Percentiles rank a stretch among this genome's conserved stretches.
Conservation (phyloP, 2,329 filamentous ascomycete species). For the Penicillium decumbens region DNA sequence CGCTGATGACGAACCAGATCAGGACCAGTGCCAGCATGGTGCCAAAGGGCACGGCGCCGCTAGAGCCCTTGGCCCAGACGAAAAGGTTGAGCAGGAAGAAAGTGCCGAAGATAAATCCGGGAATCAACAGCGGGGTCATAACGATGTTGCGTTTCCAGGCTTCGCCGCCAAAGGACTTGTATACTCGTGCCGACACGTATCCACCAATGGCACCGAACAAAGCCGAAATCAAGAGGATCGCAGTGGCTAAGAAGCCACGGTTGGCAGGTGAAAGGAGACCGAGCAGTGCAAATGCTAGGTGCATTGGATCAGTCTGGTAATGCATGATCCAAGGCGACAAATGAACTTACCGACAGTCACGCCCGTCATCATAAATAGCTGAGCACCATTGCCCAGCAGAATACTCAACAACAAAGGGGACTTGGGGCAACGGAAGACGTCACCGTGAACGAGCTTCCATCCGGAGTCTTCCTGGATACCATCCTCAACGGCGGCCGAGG, state of each 20-base stretch:
- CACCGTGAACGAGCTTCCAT: constrained; percentile 97
- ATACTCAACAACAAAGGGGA: constrained; percentile 80
- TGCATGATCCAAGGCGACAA: background rate
- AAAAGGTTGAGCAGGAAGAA: constrained; percentile 97
- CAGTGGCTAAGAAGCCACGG: constrained; percentile 85
- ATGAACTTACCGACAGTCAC: constrained; percentile 65
- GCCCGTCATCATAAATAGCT: constrained; percentile 96
- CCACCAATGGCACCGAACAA: constrained; percentile 88
- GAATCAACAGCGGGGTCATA: constrained; percentile 79
- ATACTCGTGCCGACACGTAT: constrained; percentile 82
- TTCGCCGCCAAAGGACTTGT: constrained; percentile 90
- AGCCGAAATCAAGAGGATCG: constrained; percentile 90
- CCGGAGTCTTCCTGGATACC: constrained; percentile 96
- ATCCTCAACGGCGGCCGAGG: constrained; percentile 70
- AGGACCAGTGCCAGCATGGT: constrained; percentile 91
- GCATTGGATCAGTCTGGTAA: constrained; percentile 11
- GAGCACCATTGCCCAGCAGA: constrained; percentile 85
- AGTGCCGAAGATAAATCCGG: constrained; percentile 73
- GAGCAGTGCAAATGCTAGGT: constrained; percentile 71
- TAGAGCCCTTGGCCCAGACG: constrained; percentile 88
- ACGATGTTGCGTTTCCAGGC: constrained; percentile 92
- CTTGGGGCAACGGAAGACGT: constrained; percentile 86
- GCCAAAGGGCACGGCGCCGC: constrained; percentile 89
- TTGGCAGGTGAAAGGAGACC: constrained; percentile 95
- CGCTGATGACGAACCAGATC: constrained; percentile 96